Percentiles rank a stretch among this genome's conserved stretches.
Evolutionary conservation across 1,284 basidiomycete genomes (phyloP).

Genomic region (Pseudozyma pruni): DNA sequence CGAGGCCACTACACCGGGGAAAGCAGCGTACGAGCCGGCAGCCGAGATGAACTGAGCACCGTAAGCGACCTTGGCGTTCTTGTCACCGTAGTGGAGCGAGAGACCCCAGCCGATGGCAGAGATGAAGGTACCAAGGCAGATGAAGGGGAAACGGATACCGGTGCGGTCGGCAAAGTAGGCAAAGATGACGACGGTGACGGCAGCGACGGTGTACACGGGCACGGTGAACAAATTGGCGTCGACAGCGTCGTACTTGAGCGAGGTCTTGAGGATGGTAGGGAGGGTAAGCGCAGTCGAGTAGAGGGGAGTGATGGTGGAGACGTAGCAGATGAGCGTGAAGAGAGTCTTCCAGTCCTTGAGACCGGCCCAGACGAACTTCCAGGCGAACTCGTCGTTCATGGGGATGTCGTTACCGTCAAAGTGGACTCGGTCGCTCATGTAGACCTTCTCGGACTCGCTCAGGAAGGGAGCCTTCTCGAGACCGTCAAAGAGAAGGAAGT

Average conservation of each 20-base stretch:
- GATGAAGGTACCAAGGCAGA: conserved; percentile 47
- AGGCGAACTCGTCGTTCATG: conserved; percentile 57
- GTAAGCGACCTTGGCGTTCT: conserved; percentile 48
- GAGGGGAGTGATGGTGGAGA: conserved; percentile 54
- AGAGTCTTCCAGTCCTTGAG: conserved; percentile 59
- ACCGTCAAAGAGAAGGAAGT: conserved; percentile 50
- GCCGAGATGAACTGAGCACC: conserved; percentile 57
- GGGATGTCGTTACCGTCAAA: conserved; percentile 57
- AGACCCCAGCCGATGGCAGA: conserved; percentile 56
- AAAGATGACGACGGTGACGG: conserved; percentile 63
- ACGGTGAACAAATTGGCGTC: conserved; percentile 68
- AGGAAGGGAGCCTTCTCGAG: conserved; percentile 53
- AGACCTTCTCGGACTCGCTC: conserved; percentile 50
- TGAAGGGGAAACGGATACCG: conserved; percentile 45
- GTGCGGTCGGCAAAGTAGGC: conserved; percentile 49
- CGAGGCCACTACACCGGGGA: conserved; percentile 53
- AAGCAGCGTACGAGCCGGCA: conserved; percentile 52
- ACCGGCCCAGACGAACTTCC: conserved; percentile 54
- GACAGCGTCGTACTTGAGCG: conserved; percentile 54
- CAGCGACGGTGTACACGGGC: conserved; percentile 69
- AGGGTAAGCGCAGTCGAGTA: conserved; percentile 59
- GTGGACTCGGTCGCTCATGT: conserved; percentile 46
- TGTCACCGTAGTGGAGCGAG: conserved; percentile 30
- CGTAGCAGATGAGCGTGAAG: conserved; percentile 56
- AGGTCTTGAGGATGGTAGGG: conserved; percentile 55